Base-by-base conservation (phyloP, 352 stramenopile genomes). In the Globisporangium barbulae region DNA sequence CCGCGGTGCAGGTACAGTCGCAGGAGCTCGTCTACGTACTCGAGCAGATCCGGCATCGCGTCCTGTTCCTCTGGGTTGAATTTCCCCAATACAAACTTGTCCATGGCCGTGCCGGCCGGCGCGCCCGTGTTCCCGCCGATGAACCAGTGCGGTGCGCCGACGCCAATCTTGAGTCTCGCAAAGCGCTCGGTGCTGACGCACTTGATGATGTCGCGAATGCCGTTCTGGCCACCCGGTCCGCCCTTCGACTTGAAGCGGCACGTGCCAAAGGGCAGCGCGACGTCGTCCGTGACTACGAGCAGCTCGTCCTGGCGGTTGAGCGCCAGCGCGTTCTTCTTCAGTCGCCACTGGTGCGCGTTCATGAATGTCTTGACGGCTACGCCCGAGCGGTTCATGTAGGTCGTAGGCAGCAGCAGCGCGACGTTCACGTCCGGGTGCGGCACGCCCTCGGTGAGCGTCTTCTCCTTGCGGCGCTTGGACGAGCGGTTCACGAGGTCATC, bases 331-430 rank as follows among this genome's bases (percentile, higher is more conserved):
- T 94, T 96, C 68, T 88, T 89, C 74, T 96, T 96, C 22, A 96
- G 73, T 25, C 85, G 80, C 82, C 86, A 96, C 22, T 75, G 81
- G 52, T 95, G 83, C 21, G 71, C 71, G 61, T 91, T 76, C 82
- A 95, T 91, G 53, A 93, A 94, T 13, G 79, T 79, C 49, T 83
- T 73, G 22, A 95, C 87, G 0, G 85, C 79, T 35, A 77, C 82
- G 19, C 87, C 87, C 9, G 83, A 93, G 57, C 85, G 85, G 68
- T 96, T 96, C 88, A 96, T 96, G 68, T 85, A 96, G 9, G 88
- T 96, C 8, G 73, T 82, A 0, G 88, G 88, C 17, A 89, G 70
- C 55, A 96, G 67, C 49, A 93, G 53, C 22, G 86, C 83, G 37
- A 94, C 79, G 61, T 94, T 91, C 37, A 93, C 87, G 33, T 75